A percentile compares a stretch with the other conserved stretches of the same genome.
Evolutionary conservation across 768 basidiomycete species (phyloP).

Genomic region (Trametes meyenii): DNA sequence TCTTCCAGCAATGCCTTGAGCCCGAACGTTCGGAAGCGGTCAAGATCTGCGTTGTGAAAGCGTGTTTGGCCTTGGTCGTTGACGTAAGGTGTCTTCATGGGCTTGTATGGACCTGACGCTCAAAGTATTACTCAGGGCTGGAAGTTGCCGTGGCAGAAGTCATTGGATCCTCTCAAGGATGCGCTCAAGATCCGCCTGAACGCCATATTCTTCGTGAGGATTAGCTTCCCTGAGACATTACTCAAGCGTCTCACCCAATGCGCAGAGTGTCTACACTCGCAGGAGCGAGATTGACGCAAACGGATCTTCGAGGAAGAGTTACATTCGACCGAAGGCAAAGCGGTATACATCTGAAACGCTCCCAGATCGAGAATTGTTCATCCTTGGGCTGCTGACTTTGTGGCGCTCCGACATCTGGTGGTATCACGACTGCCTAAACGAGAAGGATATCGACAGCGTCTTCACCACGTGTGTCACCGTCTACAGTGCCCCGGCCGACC

Average conservation of each 20-base stretch:
- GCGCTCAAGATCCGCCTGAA: slow-evolving; percentile 52
- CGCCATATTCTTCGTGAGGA: slow-evolving; percentile 58
- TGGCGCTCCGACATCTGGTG: slow-evolving; percentile 64
- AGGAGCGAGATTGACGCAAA: slow-evolving; percentile 64
- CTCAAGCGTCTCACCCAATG: neutral
- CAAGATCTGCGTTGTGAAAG: slow-evolving; percentile 77
- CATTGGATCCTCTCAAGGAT: slow-evolving; percentile 51
- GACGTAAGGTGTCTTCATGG: slow-evolving; percentile 48
- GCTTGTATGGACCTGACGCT: neutral
- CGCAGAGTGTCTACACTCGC: slow-evolving; percentile 40
- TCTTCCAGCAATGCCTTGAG: slow-evolving; percentile 69
- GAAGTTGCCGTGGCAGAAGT: slow-evolving; percentile 59
- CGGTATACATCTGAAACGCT: slow-evolving; percentile 60
- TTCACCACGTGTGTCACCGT: slow-evolving; percentile 49
- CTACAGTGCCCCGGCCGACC: slow-evolving; percentile 66
- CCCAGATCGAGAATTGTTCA: slow-evolving; percentile 67
- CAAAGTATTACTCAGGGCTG: slow-evolving; percentile 52
- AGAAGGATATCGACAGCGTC: slow-evolving; percentile 50
- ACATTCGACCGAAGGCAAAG: slow-evolving; percentile 62
- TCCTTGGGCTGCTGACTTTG: slow-evolving; percentile 68
- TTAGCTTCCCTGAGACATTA: too few species aligned
- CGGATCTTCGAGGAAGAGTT: slow-evolving; percentile 55
- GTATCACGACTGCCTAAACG: slow-evolving; percentile 49
- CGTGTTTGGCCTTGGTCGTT: slow-evolving; percentile 64
- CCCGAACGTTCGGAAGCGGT: slow-evolving; percentile 81